A percentile compares a stretch with the other conserved stretches of the same genome.
Conservation (phyloP, 495 filamentous ascomycete species). For the Trichocladium antarcticum region DNA sequence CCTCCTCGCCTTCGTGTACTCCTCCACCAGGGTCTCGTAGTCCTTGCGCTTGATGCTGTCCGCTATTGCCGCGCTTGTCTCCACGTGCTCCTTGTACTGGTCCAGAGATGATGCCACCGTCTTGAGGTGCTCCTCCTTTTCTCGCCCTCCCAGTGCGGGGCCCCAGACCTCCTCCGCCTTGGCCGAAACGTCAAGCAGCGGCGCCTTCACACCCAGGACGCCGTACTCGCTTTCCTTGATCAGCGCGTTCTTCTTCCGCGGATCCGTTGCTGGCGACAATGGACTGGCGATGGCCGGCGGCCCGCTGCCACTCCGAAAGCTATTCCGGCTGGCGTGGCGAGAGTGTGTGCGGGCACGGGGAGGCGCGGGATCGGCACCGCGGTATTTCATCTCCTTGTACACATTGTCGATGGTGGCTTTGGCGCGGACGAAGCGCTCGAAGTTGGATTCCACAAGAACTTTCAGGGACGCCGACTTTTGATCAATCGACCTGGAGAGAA, state of each 20-base stretch:
- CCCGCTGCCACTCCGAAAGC: constrained; percentile 50
- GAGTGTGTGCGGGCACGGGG: constrained; percentile 43
- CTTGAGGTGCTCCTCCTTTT: constrained; percentile 78
- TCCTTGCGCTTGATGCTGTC: constrained; percentile 84
- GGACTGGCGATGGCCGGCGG: constrained; percentile 26
- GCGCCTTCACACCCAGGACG: constrained; percentile 75
- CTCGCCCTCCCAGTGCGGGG: constrained; percentile 81
- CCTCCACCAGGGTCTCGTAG: constrained; percentile 74
- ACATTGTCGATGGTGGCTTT: constrained; percentile 97
- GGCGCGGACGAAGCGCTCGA: constrained; percentile 91
- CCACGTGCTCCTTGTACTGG: constrained; percentile 65
- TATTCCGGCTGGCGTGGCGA: constrained; percentile 51
- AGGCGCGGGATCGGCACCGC: constrained; percentile 55
- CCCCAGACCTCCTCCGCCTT: constrained; percentile 98
- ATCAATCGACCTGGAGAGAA: constrained; percentile 80
- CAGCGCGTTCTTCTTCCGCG: constrained; percentile 75
- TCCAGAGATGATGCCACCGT: constrained; percentile 62
- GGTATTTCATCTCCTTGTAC: constrained; percentile 93
- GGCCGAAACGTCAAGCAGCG: constrained; percentile 74
- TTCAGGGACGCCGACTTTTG: constrained; percentile 94
- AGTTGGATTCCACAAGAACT: constrained; percentile 90
- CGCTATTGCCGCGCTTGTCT: constrained; percentile 61
- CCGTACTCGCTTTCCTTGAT: constrained; percentile 92
- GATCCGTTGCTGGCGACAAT: constrained; percentile 30
- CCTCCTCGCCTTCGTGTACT: constrained; percentile 66